Base-by-base conservation (phyloP, 129 eudicot species). In the Helianthus tuberosus region DNA sequence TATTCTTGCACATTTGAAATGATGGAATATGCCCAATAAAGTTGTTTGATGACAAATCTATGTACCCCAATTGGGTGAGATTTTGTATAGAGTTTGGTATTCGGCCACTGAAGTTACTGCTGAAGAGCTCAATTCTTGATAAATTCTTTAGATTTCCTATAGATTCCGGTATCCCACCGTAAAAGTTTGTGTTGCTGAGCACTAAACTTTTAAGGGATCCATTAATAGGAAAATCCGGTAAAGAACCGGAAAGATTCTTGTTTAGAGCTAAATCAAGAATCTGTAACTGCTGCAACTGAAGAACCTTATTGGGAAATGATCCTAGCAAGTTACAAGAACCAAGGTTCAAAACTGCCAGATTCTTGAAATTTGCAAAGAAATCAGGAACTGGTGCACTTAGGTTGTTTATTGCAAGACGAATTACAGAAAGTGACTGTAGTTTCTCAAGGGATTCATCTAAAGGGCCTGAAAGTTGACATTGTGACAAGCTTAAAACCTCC, bases 41-140 rank as follows among this genome's bases (percentile, higher is more conserved):
- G 0, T 44, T 46, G 74, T 90, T 90, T 11, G 32, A 62, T 0
- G 89, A 81, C 39, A 87, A 49, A 73, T 88, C 90, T 6, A 91
- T 46, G 23, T 80, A 57, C 16, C 36, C 72, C 29, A 88, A 77
- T 2, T 80, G 68, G 23, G 74, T 51, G 51, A 27, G 32, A 27
- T 27, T 27, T 25, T 25, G 29, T 25, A 25, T 25, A 1, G 29
- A 25, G 2, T 27, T 39, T 4, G 96, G 96, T 10, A 91, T 78
- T 9, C 4, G 2, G 43, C 89, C 96, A 5, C 77, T 78, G 82
- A 91, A 86, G 46, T 74, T 82, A 77, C 86, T 73, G 5, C 1
- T 25, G 0, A 39, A 0, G 23, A 88, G 79, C 16, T 88, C 92
- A 7, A 91, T 58, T 41, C 50, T 43, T 7, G 82, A 67, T 79